Base-by-base conservation (phyloP, 1,284 basidiomycete genomes). In the Moesziomyces aphidis region DNA sequence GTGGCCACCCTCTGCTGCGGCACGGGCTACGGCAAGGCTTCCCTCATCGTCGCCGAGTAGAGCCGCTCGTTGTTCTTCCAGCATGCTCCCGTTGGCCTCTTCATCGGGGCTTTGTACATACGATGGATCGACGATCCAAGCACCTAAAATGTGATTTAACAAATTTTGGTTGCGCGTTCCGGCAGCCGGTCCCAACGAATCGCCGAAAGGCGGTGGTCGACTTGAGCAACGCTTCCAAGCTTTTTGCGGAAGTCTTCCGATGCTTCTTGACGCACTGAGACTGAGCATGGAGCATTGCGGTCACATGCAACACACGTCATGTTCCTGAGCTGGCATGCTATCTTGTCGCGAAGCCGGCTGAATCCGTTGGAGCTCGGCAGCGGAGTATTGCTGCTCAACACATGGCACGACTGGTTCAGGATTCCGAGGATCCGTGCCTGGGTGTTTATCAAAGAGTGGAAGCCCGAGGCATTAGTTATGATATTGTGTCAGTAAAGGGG, bases 1-100 rank as follows among this genome's bases (percentile, higher is more conserved):
- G 77, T 83, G 17, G 81, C 76, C 23, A 78, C 80, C 13, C 70
- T 83, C 28, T 83, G 82, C 70, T 83, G 81, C 57, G 81, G 81
- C 23, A 83, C 81, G 23, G 81, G 81, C 8, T 81, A 82, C 59
- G 81, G 81, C 17, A 79, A 79, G 56, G 73, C 78, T 50, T 72
- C 71, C 44, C 61, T 83, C 45, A 67, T 83, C 65, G 64, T 80
- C 43, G 81, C 81, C 53, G 81, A 83, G 65, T 82, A 46, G 42
- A 55, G 4, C 10, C 10, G 31, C 10, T 13, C 10, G 11, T 5
- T 34, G 10, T 10, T 34, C 31, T 34, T 34, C 10, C 13, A 34
- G 10, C 31, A 13, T 11, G 31, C 10, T 34, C 31, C 31, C 13
- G 31, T 13, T 0, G 10, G 0, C 31, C 31, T 34, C 10, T 13